Percentiles rank a stretch among this genome's conserved stretches.
These are phyloP conservation scores for Sonneratia alba DNA, from an alignment of 345 rosid species.

Conservation along the genomic window DNA sequence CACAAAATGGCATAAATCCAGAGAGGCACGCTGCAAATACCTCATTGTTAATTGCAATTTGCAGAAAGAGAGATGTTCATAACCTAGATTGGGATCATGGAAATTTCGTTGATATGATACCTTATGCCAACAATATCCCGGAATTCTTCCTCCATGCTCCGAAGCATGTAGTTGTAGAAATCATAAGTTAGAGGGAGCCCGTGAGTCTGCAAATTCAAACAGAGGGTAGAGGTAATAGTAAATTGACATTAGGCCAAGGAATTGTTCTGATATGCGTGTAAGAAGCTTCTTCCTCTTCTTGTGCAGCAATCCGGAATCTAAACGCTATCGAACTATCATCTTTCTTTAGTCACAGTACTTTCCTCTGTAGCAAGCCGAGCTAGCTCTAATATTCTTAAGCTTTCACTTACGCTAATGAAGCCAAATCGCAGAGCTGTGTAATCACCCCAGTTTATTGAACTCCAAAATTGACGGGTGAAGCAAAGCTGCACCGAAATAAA, in stretches of 20 bases:
- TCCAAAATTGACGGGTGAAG: slow-evolving; percentile 69
- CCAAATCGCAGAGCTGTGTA: slow-evolving; percentile 57
- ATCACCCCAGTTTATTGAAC: slow-evolving; percentile 44
- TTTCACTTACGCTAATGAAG: slow-evolving; percentile 46
- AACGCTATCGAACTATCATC: too few relatives aligned
- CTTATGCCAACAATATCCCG: slow-evolving; percentile 61
- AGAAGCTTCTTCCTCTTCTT: too few relatives aligned
- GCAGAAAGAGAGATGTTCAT: background rate
- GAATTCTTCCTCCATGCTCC: slow-evolving; percentile 72
- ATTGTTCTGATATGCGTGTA: too few relatives aligned
- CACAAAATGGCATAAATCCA: slow-evolving; percentile 55
- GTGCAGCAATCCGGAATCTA: background rate
- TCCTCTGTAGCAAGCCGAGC: background rate
- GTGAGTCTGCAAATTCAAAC: slow-evolving; percentile 31
- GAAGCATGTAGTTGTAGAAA: slow-evolving; percentile 53
- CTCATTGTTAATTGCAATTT: background rate
- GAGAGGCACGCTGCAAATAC: slow-evolving; percentile 47
- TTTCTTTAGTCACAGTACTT: too few relatives aligned
- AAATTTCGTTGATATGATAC: slow-evolving; percentile 14
- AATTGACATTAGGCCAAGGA: background rate
- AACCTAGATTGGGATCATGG: background rate
- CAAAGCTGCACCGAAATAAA: slow-evolving; percentile 39
- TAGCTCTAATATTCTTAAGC: background rate
- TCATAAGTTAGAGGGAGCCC: slow-evolving; percentile 55
- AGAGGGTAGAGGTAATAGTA: background rate